These are phyloP conservation scores for Quercus wislizeni DNA, from an alignment of 306 rosid genomes.

Conservation along the genomic window DNA sequence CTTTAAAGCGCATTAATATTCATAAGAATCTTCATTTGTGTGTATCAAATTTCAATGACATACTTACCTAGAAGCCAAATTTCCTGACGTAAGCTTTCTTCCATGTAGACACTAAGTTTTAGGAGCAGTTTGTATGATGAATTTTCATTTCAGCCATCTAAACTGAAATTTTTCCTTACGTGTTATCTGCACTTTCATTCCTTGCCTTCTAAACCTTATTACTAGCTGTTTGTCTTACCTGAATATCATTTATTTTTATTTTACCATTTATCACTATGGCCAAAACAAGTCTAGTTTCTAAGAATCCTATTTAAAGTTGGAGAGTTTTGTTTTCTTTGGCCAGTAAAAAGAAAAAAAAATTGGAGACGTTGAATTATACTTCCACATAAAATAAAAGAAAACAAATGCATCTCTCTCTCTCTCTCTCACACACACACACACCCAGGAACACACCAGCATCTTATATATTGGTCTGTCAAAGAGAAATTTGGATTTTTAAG, in stretches of 20 bases:
- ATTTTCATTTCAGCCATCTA: constrained; percentile 6
- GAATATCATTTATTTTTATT: background rate
- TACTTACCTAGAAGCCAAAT: background rate
- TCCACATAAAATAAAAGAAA: background rate
- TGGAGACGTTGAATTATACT: background rate
- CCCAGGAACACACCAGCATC: background rate
- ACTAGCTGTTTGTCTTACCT: constrained; percentile 1
- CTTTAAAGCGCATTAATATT: background rate
- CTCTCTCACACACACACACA: background rate
- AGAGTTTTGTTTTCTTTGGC: background rate
- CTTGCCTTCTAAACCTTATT: background rate
- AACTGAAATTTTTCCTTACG: background rate
- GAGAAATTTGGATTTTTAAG: background rate
- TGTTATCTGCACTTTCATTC: background rate
- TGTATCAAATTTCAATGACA: background rate
- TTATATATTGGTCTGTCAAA: background rate
- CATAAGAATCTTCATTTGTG: background rate
- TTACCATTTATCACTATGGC: background rate
- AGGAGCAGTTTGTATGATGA: background rate
- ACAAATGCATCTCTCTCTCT: background rate
- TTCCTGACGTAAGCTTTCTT: background rate
- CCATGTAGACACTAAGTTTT: background rate
- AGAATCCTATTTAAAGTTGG: background rate
- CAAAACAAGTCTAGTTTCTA: background rate
- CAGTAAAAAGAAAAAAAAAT: background rate